A percentile compares a stretch with the other conserved stretches of the same genome.
phyloP scores from a whole-genome alignment of 2,329 filamentous ascomycete genomes.

The Xylaria sp. region DNA sequence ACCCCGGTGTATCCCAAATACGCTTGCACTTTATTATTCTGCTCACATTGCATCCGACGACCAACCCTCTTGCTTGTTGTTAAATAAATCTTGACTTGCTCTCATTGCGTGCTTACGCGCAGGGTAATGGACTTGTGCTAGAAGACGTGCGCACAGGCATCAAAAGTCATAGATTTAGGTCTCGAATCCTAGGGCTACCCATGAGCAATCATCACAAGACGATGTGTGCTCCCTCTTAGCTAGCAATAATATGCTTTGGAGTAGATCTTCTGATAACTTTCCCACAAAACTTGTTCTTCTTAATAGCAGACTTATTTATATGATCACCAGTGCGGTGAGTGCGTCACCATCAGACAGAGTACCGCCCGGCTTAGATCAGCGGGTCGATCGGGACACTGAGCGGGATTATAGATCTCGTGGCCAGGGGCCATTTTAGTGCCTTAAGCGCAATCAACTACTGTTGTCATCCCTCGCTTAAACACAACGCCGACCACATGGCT shows the following conservation, averaged over 20 bases:
- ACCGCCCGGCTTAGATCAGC: background rate
- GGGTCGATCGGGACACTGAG: slow-evolving; percentile 5
- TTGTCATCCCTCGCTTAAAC: background rate
- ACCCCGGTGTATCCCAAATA: background rate
- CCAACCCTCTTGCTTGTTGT: background rate
- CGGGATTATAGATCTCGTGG: background rate
- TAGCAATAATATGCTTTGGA: background rate
- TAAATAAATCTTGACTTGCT: background rate
- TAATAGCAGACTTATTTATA: background rate
- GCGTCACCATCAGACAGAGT: background rate
- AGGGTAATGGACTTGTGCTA: background rate
- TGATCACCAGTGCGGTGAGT: background rate
- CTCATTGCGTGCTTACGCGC: background rate
- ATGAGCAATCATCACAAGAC: background rate
- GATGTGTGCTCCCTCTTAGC: background rate
- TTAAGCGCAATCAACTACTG: background rate
- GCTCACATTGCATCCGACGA: background rate
- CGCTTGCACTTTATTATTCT: background rate
- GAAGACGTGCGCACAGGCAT: background rate
- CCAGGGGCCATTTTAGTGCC: background rate
- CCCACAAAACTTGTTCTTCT: background rate
- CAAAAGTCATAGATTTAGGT: background rate
- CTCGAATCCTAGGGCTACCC: background rate
- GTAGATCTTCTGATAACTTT: background rate
- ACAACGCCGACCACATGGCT: slow-evolving; percentile 3